A percentile compares a stretch with the other conserved stretches of the same genome.
phyloP scores from a whole-genome alignment of 1,284 basidiomycete genomes.

The Mycena citricolor region DNA sequence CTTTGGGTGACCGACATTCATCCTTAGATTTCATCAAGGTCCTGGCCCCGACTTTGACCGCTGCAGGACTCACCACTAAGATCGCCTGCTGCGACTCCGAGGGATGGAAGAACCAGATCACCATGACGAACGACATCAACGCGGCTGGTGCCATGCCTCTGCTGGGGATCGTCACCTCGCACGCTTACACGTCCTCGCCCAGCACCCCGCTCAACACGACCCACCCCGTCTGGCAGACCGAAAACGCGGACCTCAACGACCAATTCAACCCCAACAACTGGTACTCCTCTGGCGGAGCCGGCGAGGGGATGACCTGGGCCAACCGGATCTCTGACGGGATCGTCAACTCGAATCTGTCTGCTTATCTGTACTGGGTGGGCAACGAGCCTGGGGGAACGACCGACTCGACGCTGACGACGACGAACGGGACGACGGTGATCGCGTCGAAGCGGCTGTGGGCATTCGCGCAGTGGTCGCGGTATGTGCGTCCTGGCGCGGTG shows the following conservation, averaged over 20 bases:
- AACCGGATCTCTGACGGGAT: conserved; percentile 25
- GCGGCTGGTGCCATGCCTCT: conserved; percentile 22
- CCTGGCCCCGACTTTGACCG: conserved; percentile 22
- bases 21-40: conserved; percentile 25
- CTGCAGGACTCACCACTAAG: conserved; percentile 17
- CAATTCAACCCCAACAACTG: conserved; percentile 21
- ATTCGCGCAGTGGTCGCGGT: conserved; percentile 26
- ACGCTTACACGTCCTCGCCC: conserved; percentile 23
- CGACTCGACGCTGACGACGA: conserved; percentile 23
- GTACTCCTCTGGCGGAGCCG: conserved; percentile 22
- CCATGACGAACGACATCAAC: conserved; percentile 23
- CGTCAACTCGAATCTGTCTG: conserved; percentile 24
- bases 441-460: conserved; percentile 28
- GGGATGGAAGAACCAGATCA: conserved; percentile 26
- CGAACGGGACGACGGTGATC: conserved; percentile 19
- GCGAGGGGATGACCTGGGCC: conserved; percentile 27
- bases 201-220: conserved; percentile 17
- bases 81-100: conserved; percentile 28
- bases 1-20: not conserved
- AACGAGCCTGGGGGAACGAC: conserved; percentile 24
- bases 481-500: conserved; percentile 27
- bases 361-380: conserved; percentile 28
- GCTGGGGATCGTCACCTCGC: conserved; percentile 26
- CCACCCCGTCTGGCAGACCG: conserved; percentile 25
- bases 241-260: conserved; percentile 26